Conservation (phyloP, 805 yeast species). For the Pichia paraexigua region DNA sequence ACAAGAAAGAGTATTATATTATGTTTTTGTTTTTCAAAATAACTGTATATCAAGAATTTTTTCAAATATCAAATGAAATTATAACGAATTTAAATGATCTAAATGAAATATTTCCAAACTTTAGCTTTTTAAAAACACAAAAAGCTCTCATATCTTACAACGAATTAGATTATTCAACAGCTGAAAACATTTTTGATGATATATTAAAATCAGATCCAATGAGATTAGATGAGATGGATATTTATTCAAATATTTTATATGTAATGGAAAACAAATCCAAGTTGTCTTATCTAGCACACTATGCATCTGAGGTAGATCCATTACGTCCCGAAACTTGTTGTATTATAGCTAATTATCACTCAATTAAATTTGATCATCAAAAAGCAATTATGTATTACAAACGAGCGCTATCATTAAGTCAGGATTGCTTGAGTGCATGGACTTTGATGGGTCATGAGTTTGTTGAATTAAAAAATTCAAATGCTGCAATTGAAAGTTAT, state of each 20-base stretch:
- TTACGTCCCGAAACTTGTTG: constrained; percentile 94
- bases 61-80: constrained; percentile 52
- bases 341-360: constrained; percentile 86
- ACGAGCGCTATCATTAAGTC: constrained; percentile 76
- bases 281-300: constrained; percentile 78
- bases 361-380: constrained; percentile 88
- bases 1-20: constrained; percentile 21
- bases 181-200: constrained; percentile 73
- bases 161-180: constrained; percentile 73
- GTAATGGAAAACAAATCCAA: constrained; percentile 88
- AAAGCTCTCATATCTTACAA: constrained; percentile 77
- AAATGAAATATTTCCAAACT: constrained; percentile 55
- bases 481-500: constrained; percentile 95
- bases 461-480: constrained; percentile 90
- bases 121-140: constrained; percentile 69
- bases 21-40: constrained; percentile 50
- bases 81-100: constrained; percentile 43
- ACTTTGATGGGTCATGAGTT: constrained; percentile 98
- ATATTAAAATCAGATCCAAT: constrained; percentile 71
- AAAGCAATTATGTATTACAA: constrained; percentile 89
- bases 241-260: constrained; percentile 88
- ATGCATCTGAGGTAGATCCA: constrained; percentile 72
- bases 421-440: constrained; percentile 86
- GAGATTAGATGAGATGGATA: constrained; percentile 83
- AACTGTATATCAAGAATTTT: constrained; percentile 68